Evolutionary conservation across 208 protist species (phyloP), one percentile per base, ranked within the genome.

Genomic region (Leishmania arabica): DNA sequence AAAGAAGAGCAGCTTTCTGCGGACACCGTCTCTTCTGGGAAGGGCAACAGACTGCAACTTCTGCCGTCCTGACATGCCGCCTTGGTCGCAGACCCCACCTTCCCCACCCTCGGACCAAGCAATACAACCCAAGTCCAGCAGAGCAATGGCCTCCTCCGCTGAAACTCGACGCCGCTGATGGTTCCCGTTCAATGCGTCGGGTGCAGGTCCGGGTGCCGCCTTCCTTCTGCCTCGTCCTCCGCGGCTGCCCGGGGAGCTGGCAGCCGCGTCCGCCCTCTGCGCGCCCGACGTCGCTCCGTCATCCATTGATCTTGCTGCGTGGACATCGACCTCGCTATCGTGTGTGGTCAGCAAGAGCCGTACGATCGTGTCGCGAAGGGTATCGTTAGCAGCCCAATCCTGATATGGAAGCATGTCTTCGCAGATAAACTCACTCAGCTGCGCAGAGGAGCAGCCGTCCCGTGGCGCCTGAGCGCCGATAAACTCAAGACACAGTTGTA

Each of bases 361-460:
- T 13, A 93, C 73, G 34, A 97, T 82, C 27, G 86, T 88, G 64
- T 88, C 77, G 73, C 87, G 90, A 77, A 95, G 84, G 0, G 81
- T 82, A 2, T 74, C 60, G 81, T 90, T 91, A 3, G 74, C 68
- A 1, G 78, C 77, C 80, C 88, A 91, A 1, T 88, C 90, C 54
- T 87, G 89, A 74, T 80, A 88, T 15, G 94, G 92, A 11, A 95
- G 64, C 9, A 96, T 74, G 73, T 97, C 94, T 5, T 79, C 54
- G 51, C 80, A 81, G n/a, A 97, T 79, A 80, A 93, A 95, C 60
- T 94, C 92, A 42, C 88, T 82, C n/a, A 97, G 82, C 68, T 89
- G 85, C 1, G 78, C 82, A 1, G 88, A 84, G 42, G 78, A 86
- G 84, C 90, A 94, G 45, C 94, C 94, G 11, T 75, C 62, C 17